A percentile compares a stretch with the other conserved stretches of the same genome.
phyloP scores from a whole-genome alignment of 2,329 filamentous ascomycete species.

The Colletotrichum australisinense region DNA sequence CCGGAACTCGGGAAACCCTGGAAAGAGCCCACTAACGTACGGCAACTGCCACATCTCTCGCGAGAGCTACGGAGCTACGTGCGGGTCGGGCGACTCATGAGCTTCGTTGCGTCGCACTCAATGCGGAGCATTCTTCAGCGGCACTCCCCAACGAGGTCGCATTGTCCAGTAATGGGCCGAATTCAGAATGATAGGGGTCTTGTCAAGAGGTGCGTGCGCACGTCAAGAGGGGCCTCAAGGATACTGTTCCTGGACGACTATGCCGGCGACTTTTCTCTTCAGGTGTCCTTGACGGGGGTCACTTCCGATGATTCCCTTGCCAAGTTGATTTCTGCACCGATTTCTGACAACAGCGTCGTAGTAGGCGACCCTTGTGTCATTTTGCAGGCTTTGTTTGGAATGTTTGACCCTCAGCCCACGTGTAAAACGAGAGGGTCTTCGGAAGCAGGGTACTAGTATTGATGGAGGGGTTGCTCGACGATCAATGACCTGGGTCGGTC shows the following conservation, averaged over 20 bases:
- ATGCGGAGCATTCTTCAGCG: slow-evolving; percentile 25
- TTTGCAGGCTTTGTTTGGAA: not conserved
- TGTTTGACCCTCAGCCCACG: not conserved
- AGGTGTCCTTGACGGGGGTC: not conserved
- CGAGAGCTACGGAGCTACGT: not conserved
- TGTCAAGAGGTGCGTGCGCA: not conserved
- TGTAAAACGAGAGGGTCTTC: not conserved
- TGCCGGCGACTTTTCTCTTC: not conserved
- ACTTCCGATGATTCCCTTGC: not conserved
- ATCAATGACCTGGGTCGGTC: not conserved
- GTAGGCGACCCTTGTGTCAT: not conserved
- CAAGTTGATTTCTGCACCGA: not conserved
- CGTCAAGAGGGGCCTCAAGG: not conserved
- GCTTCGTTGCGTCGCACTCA: not conserved
- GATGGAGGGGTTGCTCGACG: not conserved
- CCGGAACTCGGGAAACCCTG: slow-evolving; percentile 29
- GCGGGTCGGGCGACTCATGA: slow-evolving; percentile 20
- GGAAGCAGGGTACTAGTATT: not conserved
- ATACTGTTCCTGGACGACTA: not conserved
- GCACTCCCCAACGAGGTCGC: slow-evolving; percentile 1
- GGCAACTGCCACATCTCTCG: slow-evolving; percentile 12
- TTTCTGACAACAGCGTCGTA: not conserved
- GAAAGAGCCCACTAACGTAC: not conserved
- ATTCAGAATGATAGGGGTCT: not conserved
- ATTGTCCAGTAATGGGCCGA: slow-evolving; percentile 19